phyloP scores from a whole-genome alignment of 805 yeast species.

The Saccharomyces jurei region DNA sequence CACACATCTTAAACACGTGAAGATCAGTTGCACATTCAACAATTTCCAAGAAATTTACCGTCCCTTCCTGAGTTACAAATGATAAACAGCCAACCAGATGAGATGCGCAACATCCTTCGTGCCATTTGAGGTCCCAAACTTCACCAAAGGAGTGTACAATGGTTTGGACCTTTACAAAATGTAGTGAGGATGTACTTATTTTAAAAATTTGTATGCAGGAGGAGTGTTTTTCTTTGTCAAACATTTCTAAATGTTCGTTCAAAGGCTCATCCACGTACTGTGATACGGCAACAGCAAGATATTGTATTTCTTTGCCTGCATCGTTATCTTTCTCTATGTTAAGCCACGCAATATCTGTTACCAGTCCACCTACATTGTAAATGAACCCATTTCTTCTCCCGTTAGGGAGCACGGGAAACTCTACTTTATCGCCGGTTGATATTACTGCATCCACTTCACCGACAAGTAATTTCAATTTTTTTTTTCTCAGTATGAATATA shows the following conservation, averaged over 20 bases:
- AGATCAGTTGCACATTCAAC: conserved; percentile 2
- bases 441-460: conserved; percentile 16
- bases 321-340: conserved; percentile 22
- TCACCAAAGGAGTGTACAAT: conserved; percentile 39
- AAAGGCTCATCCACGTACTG: conserved; percentile 28
- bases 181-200: conserved; percentile 25
- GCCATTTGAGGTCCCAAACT: conserved; percentile 30
- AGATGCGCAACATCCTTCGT: conserved; percentile 23
- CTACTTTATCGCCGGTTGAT: conserved; percentile 14
- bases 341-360: conserved; percentile 50
- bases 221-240: conserved; percentile 23
- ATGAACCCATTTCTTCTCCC: conserved; percentile 34
- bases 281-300: conserved; percentile 45
- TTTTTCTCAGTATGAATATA: conserved; percentile 20
- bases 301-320: conserved; percentile 21
- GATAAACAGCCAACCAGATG: conserved; percentile 37
- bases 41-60: conserved; percentile 41
- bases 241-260: conserved; percentile 22
- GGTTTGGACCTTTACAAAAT: conserved; percentile 27
- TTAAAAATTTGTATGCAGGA: conserved; percentile 42
- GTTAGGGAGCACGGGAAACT: conserved; percentile 24
- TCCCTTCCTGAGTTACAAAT: conserved; percentile 52
- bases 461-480: conserved; percentile 13
- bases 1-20: conserved; percentile 4
- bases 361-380: conserved; percentile 43